Percentiles rank a stretch among this genome's conserved stretches.
Conservation (phyloP, 495 filamentous ascomycete genomes). For the Thermothielavioides terrestris region DNA sequence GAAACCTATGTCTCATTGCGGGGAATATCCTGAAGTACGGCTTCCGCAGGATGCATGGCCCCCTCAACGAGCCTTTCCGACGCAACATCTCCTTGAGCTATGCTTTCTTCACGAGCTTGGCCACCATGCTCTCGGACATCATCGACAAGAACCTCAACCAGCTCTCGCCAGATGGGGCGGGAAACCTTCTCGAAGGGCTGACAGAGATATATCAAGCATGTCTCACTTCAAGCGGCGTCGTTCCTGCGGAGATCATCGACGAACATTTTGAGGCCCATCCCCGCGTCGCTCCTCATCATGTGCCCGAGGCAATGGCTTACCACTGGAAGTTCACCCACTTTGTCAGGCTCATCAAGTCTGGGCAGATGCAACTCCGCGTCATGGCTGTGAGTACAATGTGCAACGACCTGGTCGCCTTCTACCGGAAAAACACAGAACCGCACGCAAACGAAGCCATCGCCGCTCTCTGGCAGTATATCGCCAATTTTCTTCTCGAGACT, state of each 20-base stretch:
- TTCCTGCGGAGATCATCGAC: conserved; percentile 24
- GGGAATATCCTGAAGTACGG: conserved; percentile 25
- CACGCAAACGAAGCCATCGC: conserved; percentile 30
- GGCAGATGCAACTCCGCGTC: conserved; percentile 85
- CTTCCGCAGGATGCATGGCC: conserved; percentile 10
- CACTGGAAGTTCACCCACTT: conserved; percentile 65
- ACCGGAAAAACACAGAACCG: conserved; percentile 37
- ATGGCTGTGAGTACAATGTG: conserved; percentile 64
- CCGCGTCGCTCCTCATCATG: conserved; percentile 16
- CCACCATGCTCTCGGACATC: conserved; percentile 31
- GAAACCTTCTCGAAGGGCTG: conserved; percentile 27
- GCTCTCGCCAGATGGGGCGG: conserved; percentile 36
- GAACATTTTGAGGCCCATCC: conserved; percentile 25
- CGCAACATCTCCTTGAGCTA: conserved; percentile 26
- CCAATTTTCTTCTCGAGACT: conserved; percentile 53
- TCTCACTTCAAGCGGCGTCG: conserved; percentile 31
- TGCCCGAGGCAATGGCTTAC: conserved; percentile 43
- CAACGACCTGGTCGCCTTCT: conserved; percentile 57
- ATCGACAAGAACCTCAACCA: conserved; percentile 43
- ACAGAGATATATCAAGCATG: conserved; percentile 34
- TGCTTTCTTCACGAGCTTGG: conserved; percentile 32
- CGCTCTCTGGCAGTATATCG: conserved; percentile 54
- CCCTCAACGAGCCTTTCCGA: conserved; percentile 13
- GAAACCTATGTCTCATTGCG: conserved; percentile 26
- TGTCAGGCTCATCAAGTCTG: conserved; percentile 63